Percentiles rank a stretch among this genome's conserved stretches.
phyloP scores from a whole-genome alignment of 352 stramenopile genomes.

The Phytopythium sindhum region DNA sequence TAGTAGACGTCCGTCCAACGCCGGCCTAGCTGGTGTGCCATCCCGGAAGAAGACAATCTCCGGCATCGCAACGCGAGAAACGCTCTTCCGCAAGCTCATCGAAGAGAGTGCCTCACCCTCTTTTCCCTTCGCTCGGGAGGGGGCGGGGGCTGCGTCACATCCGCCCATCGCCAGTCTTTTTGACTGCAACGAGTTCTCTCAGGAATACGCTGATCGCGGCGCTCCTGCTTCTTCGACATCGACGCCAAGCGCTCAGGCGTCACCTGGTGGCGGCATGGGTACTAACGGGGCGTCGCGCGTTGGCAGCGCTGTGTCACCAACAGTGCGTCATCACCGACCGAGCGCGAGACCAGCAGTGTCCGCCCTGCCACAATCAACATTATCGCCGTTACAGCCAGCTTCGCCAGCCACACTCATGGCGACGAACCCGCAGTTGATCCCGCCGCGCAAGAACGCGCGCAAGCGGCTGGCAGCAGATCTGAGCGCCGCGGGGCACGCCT shows the following conservation, averaged over 20 bases:
- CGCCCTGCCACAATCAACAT: neutral
- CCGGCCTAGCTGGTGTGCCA: neutral
- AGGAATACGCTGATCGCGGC: slow-evolving; percentile 55
- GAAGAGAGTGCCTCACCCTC: slow-evolving; percentile 29
- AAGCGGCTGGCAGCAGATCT: slow-evolving; percentile 32
- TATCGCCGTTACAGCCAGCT: neutral
- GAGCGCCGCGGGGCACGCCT: slow-evolving; percentile 30
- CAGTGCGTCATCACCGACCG: neutral
- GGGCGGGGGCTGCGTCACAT: neutral
- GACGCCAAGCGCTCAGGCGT: neutral
- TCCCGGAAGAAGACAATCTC: slow-evolving; percentile 8
- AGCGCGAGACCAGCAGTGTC: neutral
- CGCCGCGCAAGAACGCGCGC: slow-evolving; percentile 38
- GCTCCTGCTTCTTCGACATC: slow-evolving; percentile 13
- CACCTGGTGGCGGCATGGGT: neutral
- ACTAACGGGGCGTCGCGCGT: neutral
- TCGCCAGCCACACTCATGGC: slow-evolving; percentile 4
- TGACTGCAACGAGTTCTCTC: slow-evolving; percentile 56
- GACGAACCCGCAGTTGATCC: slow-evolving; percentile 19
- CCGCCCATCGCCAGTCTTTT: slow-evolving; percentile 11
- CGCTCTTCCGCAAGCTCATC: slow-evolving; percentile 20
- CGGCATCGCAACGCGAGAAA: neutral
- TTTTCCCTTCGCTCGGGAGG: neutral
- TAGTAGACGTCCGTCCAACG: neutral
- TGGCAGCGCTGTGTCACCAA: neutral